Percentiles rank a stretch among this genome's conserved stretches.
phyloP scores from a whole-genome alignment of 805 yeast genomes.

The Suhomyces kilbournensis region DNA sequence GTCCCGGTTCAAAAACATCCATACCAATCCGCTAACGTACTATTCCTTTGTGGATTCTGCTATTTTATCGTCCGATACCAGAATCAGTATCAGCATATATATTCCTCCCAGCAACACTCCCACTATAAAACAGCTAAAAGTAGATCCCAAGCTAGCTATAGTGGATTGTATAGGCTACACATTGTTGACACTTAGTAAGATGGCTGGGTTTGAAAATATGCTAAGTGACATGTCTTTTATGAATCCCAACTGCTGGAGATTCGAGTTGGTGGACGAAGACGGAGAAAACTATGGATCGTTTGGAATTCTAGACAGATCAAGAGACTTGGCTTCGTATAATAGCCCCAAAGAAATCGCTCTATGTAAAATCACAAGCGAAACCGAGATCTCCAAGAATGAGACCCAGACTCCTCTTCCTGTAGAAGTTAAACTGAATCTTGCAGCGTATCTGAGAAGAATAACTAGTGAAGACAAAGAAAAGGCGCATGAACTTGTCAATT shows the following conservation, averaged over 20 bases:
- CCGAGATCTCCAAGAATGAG: constrained; percentile 48
- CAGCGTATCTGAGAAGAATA: constrained; percentile 1
- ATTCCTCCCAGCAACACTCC: constrained; percentile 33
- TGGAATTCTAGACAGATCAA: constrained; percentile 75
- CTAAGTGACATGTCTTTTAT: constrained; percentile 12
- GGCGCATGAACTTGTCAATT: not conserved
- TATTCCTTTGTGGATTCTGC: constrained; percentile 37
- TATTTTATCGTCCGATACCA: constrained; percentile 11
- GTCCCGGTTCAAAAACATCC: constrained; percentile 29
- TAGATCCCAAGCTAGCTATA: constrained; percentile 28
- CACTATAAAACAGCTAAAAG: constrained; percentile 18
- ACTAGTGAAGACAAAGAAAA: not conserved
- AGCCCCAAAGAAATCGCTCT: constrained; percentile 77
- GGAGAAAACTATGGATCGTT: constrained; percentile 91
- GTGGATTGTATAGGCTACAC: constrained; percentile 42
- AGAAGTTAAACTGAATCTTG: constrained; percentile 23
- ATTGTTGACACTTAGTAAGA: constrained; percentile 26
- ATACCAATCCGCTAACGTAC: constrained; percentile 43
- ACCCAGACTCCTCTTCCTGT: constrained; percentile 52
- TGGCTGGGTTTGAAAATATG: constrained; percentile 18
- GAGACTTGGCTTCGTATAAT: constrained; percentile 67
- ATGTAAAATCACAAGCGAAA: constrained; percentile 51
- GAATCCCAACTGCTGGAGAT: constrained; percentile 69
- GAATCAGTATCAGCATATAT: constrained; percentile 24
- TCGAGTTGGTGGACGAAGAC: constrained; percentile 87